These are phyloP conservation scores for Teunomyces gatunensis DNA, from an alignment of 805 yeast species.

Conservation along the genomic window DNA sequence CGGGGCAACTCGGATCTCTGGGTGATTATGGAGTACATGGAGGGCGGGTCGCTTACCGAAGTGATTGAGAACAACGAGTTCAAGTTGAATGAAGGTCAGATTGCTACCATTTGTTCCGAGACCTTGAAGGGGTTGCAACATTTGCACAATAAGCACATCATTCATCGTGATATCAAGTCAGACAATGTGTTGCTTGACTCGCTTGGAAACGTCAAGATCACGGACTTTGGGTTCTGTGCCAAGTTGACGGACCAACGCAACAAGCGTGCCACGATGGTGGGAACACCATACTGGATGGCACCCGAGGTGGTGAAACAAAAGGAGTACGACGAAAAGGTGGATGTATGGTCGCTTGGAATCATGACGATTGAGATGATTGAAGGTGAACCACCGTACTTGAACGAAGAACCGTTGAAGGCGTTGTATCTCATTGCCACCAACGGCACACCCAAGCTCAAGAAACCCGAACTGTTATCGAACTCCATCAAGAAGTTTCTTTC, in stretches of 20 bases:
- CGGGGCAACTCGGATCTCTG: conserved; percentile 79
- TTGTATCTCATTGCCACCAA: conserved; percentile 73
- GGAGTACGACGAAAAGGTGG: conserved; percentile 79
- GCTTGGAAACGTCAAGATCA: conserved; percentile 43
- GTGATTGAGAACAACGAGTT: conserved; percentile 83
- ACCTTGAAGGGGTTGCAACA: conserved; percentile 89
- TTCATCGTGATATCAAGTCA: conserved; percentile 59
- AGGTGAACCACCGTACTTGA: conserved; percentile 80
- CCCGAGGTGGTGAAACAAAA: conserved; percentile 81
- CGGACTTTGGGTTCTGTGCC: conserved; percentile 55
- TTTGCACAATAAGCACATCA: conserved; percentile 86
- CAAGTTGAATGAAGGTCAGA: conserved; percentile 78
- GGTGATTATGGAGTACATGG: conserved; percentile 99
- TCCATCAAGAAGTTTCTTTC: conserved; percentile 83
- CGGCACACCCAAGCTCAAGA: conserved; percentile 74
- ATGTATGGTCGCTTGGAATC: conserved; percentile 80
- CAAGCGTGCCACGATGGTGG: conserved; percentile 83
- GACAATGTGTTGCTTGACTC: conserved; percentile 46
- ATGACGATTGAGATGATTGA: conserved; percentile 89
- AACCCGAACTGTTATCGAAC: conserved; percentile 65
- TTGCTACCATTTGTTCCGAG: conserved; percentile 86
- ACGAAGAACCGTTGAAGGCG: conserved; percentile 77
- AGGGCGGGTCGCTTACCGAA: conserved; percentile 96
- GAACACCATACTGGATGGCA: conserved; percentile 91
- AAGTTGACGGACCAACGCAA: conserved; percentile 69